These are phyloP conservation scores for Acaromyces ingoldii DNA, from an alignment of 1,284 basidiomycete species.

Conservation along the genomic window DNA sequence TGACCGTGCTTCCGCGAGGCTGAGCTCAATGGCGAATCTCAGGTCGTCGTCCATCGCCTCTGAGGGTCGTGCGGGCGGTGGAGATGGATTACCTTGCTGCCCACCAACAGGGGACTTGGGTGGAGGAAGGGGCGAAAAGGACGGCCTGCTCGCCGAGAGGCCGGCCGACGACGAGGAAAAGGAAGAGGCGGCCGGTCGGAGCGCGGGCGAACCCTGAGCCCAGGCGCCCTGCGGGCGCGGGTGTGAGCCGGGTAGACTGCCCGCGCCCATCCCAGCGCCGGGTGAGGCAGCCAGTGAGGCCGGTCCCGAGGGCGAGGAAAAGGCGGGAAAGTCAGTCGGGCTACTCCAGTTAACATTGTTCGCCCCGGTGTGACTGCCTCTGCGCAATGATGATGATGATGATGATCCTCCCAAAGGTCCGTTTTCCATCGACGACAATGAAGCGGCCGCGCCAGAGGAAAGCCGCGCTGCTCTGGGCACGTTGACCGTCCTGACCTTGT, in stretches of 20 bases:
- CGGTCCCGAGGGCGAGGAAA: constrained; percentile 6
- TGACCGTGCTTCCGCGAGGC: constrained; percentile 35
- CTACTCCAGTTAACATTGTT: too few species aligned
- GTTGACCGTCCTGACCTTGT: constrained; percentile 37
- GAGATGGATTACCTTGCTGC: too few species aligned
- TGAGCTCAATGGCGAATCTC: constrained; percentile 37
- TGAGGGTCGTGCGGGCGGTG: too few species aligned
- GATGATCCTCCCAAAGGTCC: too few species aligned
- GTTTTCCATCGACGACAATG: too few species aligned
- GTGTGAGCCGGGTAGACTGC: too few species aligned
- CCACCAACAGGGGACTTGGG: too few species aligned
- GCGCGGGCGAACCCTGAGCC: neutral
- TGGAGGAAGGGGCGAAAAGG: too few species aligned
- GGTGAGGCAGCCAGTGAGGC: too few species aligned
- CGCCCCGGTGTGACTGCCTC: too few species aligned
- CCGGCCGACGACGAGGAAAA: neutral
- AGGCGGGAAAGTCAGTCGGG: constrained; percentile 9
- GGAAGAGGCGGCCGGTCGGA: neutral
- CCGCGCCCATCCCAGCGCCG: too few species aligned
- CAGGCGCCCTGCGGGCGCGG: neutral
- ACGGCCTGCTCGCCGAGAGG: neutral
- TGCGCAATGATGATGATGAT: too few species aligned
- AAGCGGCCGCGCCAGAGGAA: constrained; percentile 12
- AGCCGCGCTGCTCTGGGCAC: constrained; percentile 28
- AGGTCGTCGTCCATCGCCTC: constrained; percentile 33